These are phyloP conservation scores for Aeschynomene evenia DNA, from an alignment of 306 rosid species.

Conservation along the genomic window DNA sequence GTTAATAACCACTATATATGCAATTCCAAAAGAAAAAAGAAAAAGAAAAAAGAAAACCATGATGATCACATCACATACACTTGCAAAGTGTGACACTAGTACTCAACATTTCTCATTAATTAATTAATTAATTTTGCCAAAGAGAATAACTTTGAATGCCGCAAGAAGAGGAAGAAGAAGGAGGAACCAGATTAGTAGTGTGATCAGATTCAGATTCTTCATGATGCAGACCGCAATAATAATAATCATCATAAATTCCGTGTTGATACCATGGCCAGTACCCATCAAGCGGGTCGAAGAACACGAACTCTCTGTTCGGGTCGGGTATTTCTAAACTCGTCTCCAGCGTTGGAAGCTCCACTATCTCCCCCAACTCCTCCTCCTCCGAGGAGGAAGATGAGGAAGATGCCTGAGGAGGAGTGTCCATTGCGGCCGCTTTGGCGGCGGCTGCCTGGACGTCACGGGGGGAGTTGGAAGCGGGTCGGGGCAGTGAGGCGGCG, in stretches of 20 bases:
- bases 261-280: slow-evolving; percentile 53
- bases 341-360: slow-evolving; percentile 58
- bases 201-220: no score
- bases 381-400: slow-evolving; percentile 40
- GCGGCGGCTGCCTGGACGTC: slow-evolving; percentile 91
- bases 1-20: neutral
- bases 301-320: slow-evolving; percentile 48
- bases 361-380: slow-evolving; percentile 81
- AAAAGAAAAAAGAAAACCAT: neutral
- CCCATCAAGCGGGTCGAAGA: slow-evolving; percentile 49
- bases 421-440: slow-evolving; percentile 79
- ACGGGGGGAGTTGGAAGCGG: slow-evolving; percentile 68
- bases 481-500: slow-evolving; percentile 63
- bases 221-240: slow-evolving; percentile 5
- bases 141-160: neutral
- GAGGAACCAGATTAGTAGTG: neutral
- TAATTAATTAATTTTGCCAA: neutral
- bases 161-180: neutral
- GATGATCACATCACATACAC: neutral
- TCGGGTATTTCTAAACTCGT: slow-evolving; percentile 46
- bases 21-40: neutral
- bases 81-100: neutral
- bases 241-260: slow-evolving; percentile 35
- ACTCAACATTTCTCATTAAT: no score
- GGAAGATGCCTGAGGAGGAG: neutral